These are phyloP conservation scores for Annulohypoxylon maeteangense DNA, from an alignment of 495 filamentous ascomycete genomes.

Conservation along the genomic window DNA sequence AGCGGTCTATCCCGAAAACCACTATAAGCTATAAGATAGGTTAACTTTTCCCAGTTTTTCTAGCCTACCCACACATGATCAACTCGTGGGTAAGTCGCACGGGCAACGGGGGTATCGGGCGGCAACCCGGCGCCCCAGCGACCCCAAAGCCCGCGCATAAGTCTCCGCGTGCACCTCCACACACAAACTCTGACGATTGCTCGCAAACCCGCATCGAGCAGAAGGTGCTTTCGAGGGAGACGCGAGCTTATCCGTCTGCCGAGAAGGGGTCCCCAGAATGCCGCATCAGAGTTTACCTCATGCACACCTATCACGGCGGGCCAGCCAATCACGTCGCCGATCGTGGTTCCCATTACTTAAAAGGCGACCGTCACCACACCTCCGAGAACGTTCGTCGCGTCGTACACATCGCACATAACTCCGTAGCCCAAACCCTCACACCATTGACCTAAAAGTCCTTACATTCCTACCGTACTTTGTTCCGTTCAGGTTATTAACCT, in stretches of 20 bases:
- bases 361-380: constrained; percentile 18
- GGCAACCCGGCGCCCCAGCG: constrained; percentile 15
- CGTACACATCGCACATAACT: constrained; percentile 12
- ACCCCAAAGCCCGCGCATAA: constrained; percentile 6
- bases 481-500: neutral
- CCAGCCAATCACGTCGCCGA: constrained; percentile 24
- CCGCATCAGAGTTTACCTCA: constrained; percentile 12
- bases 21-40: constrained; percentile 6
- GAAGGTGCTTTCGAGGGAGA: neutral
- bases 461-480: constrained; percentile 1
- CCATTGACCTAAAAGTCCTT: neutral
- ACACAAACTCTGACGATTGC: constrained; percentile 20
- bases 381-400: constrained; percentile 19
- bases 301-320: constrained; percentile 6
- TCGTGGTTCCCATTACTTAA: constrained; percentile 42
- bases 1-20: constrained; percentile 15
- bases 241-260: constrained; percentile 3
- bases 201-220: constrained; percentile 1
- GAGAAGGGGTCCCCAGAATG: constrained; percentile 16
- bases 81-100: constrained; percentile 18
- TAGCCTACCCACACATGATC: constrained; percentile 18
- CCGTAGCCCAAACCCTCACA: constrained; percentile 1
- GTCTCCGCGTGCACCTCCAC: neutral
- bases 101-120: constrained; percentile 20
- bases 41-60: constrained; percentile 5